These are phyloP conservation scores for Mycena filopes DNA, from an alignment of 768 basidiomycete species.

Conservation along the genomic window DNA sequence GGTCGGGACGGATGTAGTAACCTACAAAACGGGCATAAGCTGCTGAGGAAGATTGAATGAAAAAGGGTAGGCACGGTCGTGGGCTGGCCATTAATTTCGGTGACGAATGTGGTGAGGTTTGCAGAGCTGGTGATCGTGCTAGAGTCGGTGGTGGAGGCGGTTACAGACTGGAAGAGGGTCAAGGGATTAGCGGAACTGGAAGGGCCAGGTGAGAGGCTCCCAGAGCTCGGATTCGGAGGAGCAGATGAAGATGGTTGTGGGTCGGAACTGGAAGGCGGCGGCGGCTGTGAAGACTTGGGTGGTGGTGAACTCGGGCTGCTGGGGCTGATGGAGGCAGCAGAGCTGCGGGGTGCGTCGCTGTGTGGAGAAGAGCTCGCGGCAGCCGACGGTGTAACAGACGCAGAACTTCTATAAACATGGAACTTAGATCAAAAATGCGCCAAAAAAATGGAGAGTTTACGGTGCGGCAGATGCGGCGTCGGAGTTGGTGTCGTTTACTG, in stretches of 20 bases:
- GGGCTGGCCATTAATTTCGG: conserved; percentile 19
- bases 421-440: no score
- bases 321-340: not conserved
- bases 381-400: not conserved
- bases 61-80: conserved; percentile 27
- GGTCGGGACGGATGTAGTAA: conserved; percentile 43
- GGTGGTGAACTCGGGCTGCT: not conserved
- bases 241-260: conserved; percentile 1
- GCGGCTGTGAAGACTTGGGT: not conserved
- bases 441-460: no score
- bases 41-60: not conserved
- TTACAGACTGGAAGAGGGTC: not conserved
- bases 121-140: not conserved
- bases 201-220: not conserved
- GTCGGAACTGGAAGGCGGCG: conserved; percentile 1
- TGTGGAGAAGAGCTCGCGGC: not conserved
- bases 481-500: not conserved
- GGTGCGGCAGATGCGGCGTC: not conserved
- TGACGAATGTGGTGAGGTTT: conserved; percentile 31
- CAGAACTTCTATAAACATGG: not conserved
- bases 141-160: not conserved
- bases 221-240: conserved; percentile 10
- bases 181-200: not conserved
- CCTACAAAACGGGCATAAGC: conserved; percentile 16
- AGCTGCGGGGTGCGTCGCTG: not conserved